Evolutionary conservation across 2,329 filamentous ascomycete genomes (phyloP).

Genomic region (Diaporthe sp.): DNA sequence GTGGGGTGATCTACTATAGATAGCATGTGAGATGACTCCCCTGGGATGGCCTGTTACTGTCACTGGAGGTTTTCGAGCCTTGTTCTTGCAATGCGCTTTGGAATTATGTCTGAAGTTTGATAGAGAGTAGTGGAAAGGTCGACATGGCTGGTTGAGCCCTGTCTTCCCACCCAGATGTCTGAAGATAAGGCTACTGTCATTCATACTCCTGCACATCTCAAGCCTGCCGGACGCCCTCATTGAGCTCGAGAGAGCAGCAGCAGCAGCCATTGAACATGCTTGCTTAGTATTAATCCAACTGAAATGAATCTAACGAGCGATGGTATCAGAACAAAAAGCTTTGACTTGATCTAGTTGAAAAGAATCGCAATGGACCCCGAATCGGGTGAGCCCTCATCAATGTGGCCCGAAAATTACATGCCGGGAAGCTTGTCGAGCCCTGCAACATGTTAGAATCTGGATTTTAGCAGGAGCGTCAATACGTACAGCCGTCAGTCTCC

Average conservation of each 20-base stretch:
- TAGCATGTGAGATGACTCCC: not conserved
- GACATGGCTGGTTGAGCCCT: not conserved
- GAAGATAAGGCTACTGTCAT: not conserved
- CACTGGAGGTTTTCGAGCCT: no score
- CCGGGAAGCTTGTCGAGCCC: conserved; percentile 24
- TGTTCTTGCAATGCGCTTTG: not conserved
- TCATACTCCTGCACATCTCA: not conserved
- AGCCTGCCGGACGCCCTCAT: not conserved
- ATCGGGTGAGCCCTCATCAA: not conserved
- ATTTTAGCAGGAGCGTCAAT: not conserved
- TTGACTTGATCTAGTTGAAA: conserved; percentile 20
- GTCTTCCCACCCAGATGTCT: not conserved
- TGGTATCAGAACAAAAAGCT: not conserved
- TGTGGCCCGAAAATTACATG: not conserved
- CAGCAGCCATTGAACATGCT: not conserved
- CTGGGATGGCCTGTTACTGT: not conserved
- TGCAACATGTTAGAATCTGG: not conserved
- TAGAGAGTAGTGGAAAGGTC: not conserved
- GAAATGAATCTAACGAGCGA: conserved; percentile 6
- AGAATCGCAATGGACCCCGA: not conserved
- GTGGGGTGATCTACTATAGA: not conserved
- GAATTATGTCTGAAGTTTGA: not conserved
- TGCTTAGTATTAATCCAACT: conserved; percentile 7
- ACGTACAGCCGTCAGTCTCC: not conserved
- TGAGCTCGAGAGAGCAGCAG: not conserved